Percentiles rank a stretch among this genome's conserved stretches.
These are phyloP conservation scores for Phytophthora capsici DNA, from an alignment of 352 stramenopile genomes.

Conservation along the genomic window DNA sequence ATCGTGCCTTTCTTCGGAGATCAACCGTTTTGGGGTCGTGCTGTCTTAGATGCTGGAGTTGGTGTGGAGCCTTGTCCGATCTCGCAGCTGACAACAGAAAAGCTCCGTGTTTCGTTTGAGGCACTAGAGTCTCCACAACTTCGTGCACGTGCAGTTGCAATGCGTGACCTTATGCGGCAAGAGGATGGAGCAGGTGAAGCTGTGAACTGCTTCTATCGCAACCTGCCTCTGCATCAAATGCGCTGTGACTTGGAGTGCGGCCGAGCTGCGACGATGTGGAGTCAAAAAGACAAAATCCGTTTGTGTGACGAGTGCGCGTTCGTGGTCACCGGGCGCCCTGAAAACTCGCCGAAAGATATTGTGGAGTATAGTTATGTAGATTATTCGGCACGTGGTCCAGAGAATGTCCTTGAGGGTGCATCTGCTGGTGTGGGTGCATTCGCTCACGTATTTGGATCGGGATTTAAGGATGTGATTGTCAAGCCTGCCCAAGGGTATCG, in stretches of 20 bases:
- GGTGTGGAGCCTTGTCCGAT: conserved; percentile 90
- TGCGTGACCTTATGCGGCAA: conserved; percentile 68
- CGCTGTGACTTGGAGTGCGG: conserved; percentile 68
- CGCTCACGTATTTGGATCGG: conserved; percentile 66
- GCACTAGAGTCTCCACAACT: conserved; percentile 63
- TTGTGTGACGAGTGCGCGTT: conserved; percentile 67
- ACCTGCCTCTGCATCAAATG: conserved; percentile 90
- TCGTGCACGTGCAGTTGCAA: conserved; percentile 44
- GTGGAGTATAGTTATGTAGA: conserved; percentile 71
- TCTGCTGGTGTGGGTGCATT: conserved; percentile 63
- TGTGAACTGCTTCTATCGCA: conserved; percentile 86
- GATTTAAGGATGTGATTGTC: conserved; percentile 69
- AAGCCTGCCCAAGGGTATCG: conserved; percentile 65
- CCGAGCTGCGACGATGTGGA: conserved; percentile 62
- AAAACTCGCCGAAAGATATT: conserved; percentile 56
- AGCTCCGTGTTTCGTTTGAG: conserved; percentile 81
- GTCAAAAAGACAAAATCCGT: conserved; percentile 54
- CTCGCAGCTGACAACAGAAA: conserved; percentile 79
- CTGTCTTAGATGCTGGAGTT: conserved; percentile 81
- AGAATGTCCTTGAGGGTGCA: conserved; percentile 57
- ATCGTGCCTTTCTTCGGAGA: conserved; percentile 96
- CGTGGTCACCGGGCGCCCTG: conserved; percentile 48
- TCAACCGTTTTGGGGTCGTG: conserved; percentile 94
- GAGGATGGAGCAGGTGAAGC: conserved; percentile 90
- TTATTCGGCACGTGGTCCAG: conserved; percentile 63